phyloP scores from a whole-genome alignment of 2,329 filamentous ascomycete genomes.

The Microsporum audouinii region DNA sequence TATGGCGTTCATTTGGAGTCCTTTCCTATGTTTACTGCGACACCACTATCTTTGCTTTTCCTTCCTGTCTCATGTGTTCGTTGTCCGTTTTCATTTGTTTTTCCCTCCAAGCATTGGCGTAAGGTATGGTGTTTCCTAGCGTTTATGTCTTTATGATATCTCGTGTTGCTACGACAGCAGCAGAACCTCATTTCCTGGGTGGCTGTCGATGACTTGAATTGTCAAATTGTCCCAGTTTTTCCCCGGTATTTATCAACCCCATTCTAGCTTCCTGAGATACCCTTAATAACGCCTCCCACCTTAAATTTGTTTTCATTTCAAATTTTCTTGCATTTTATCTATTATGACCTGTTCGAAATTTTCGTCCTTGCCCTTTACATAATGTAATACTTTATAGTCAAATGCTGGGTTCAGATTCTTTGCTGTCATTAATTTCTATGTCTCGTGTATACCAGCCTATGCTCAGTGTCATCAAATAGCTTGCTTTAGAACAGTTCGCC shows the following conservation, averaged over 20 bases:
- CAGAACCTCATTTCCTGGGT: background rate
- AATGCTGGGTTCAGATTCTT: background rate
- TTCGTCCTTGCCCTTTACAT: background rate
- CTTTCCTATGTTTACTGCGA: slow-evolving; percentile 1
- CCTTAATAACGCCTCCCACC: background rate
- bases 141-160: slow-evolving; percentile 3
- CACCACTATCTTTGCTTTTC: background rate
- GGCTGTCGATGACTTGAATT: background rate
- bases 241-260: background rate
- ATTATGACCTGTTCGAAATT: background rate
- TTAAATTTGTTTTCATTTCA: background rate
- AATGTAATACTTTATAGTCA: slow-evolving; percentile 8
- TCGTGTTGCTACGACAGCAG: background rate
- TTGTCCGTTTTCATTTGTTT: background rate
- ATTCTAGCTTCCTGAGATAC: background rate
- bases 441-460: slow-evolving; percentile 12
- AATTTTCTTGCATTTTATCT: background rate
- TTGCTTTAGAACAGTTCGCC: background rate
- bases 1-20: background rate
- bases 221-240: background rate
- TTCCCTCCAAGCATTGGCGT: slow-evolving; percentile 4
- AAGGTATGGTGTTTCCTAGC: slow-evolving; percentile 5
- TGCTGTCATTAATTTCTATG: background rate
- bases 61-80: background rate
- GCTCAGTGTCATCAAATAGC: slow-evolving; percentile 3